phyloP scores from a whole-genome alignment of 441 rosid genomes.

The Aleurites moluccanus region DNA sequence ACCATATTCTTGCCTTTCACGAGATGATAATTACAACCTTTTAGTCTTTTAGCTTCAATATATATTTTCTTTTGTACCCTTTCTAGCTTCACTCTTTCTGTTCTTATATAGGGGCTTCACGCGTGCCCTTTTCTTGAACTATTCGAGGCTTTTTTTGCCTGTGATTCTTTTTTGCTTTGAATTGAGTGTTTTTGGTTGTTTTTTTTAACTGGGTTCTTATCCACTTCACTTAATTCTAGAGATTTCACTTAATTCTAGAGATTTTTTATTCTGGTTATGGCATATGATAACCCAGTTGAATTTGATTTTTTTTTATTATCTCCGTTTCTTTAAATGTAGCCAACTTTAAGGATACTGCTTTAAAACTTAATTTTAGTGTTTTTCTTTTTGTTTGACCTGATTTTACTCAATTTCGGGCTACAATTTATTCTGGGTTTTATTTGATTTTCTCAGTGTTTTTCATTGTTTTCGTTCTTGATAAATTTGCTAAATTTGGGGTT shows the following conservation, averaged over 20 bases:
- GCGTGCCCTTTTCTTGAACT: slow-evolving; percentile 22
- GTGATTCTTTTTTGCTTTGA: slow-evolving; percentile 20
- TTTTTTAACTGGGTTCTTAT: slow-evolving; percentile 4
- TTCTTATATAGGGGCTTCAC: slow-evolving; percentile 37
- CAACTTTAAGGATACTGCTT: slow-evolving; percentile 4
- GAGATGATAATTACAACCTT: slow-evolving; percentile 19
- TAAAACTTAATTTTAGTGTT: too few relatives aligned
- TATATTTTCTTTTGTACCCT: slow-evolving; percentile 20
- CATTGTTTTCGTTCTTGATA: neutral
- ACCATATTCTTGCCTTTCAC: slow-evolving; percentile 40
- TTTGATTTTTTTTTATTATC: neutral
- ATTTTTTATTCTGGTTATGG: slow-evolving; percentile 16
- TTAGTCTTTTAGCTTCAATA: slow-evolving; percentile 12
- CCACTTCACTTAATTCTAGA: slow-evolving; percentile 20
- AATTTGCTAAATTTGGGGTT: neutral
- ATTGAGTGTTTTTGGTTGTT: slow-evolving; percentile 12
- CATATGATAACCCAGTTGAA: neutral
- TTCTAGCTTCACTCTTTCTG: slow-evolving; percentile 8
- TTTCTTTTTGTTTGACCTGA: neutral
- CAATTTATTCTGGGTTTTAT: neutral
- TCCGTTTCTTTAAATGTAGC: neutral
- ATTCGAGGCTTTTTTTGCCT: slow-evolving; percentile 8
- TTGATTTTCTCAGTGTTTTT: neutral
- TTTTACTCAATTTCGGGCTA: neutral
- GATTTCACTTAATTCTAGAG: slow-evolving; percentile 12